Evolutionary conservation across 2,329 filamentous ascomycete species (phyloP), one percentile per base, ranked within the genome.

Genomic region (Cercospora sp.): DNA sequence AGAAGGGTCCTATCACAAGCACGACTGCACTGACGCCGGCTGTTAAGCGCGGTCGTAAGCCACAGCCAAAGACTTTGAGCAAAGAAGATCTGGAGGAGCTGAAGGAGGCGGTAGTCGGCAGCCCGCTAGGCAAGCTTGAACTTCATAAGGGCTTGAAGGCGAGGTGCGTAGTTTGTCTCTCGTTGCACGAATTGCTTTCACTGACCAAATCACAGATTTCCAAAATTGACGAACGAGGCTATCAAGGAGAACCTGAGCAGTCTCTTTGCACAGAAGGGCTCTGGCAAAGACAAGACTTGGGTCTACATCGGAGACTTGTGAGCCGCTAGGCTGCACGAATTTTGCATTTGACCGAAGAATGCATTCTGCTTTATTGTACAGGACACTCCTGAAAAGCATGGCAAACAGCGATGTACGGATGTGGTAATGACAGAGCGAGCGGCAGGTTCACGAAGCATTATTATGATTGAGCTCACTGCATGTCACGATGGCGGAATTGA

Each of bases 121-220:
- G 87, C 70, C 86, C 91, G 79, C 82, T 93, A 60, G 91, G 87
- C 45, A 95, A 95, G 80, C 79, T 89, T 1, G 92, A 91, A 7
- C 81, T 95, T 72, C 84, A 92, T 8, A 92, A 94, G 78, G 84
- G 90, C 5, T 79, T 96, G 68, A 92, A 93, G 79, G 89, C 90
- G 76, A 85, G 87, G 82, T 87, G 79, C 68, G 82, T 74, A n/a
- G 13, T 20, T 48, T 2, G 10, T 26, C 16, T 48, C 23, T 70
- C 6, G 20, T 16, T 23, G 60, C 13, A 3, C 57, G 18, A 36
- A n/a, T 53, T 31, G 16, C 5, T 18, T 26, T 31, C 31, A 51
- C 67, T 75, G 53, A 75, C 62, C 45, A 64, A 8, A 60, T 31
- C 4, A 12, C 72, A 87, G 86, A 72, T 93, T 94, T 72, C 87